These are phyloP conservation scores for Agaricus blazei DNA, from an alignment of 768 basidiomycete species.

Conservation along the genomic window DNA sequence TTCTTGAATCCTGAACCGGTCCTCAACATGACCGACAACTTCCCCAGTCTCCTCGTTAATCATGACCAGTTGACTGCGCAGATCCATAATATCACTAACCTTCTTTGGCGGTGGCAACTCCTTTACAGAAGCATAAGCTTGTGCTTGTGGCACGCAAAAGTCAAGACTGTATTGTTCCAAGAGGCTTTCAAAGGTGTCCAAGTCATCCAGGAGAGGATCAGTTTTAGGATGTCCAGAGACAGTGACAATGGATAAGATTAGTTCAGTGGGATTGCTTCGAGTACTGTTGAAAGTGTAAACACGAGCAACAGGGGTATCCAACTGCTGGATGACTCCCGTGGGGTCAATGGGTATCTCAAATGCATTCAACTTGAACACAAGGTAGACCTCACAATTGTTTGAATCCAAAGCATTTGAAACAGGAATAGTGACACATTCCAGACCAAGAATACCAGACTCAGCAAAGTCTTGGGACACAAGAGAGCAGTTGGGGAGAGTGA, in stretches of 20 bases:
- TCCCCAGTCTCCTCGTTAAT: slow-evolving; percentile 71
- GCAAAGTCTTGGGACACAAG: slow-evolving; percentile 27
- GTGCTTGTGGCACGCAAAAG: slow-evolving; percentile 20
- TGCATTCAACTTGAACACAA: slow-evolving; percentile 52
- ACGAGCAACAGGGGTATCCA: slow-evolving; percentile 28
- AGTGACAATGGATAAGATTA: slow-evolving; percentile 30
- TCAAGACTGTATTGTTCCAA: slow-evolving; percentile 57
- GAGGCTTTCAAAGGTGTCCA: slow-evolving; percentile 63
- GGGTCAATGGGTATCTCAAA: slow-evolving; percentile 63
- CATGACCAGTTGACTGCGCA: slow-evolving; percentile 59
- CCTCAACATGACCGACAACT: slow-evolving; percentile 64
- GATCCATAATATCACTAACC: slow-evolving; percentile 24
- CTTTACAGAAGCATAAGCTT: slow-evolving; percentile 3
- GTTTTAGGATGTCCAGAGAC: slow-evolving; percentile 22
- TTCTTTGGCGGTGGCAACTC: slow-evolving; percentile 13
- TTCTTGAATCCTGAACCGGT: slow-evolving; percentile 50
- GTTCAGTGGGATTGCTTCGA: slow-evolving; percentile 28
- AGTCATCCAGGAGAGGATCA: slow-evolving; percentile 40
- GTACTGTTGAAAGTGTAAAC: slow-evolving; percentile 36
- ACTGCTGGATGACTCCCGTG: slow-evolving; percentile 36
- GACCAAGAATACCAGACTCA: slow-evolving; percentile 41
- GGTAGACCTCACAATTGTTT: slow-evolving; percentile 53
- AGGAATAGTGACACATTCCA: slow-evolving; percentile 60
- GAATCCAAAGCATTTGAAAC: slow-evolving; percentile 24
- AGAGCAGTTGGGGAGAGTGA: slow-evolving; percentile 45